A percentile compares a stretch with the other conserved stretches of the same genome.
Evolutionary conservation across 108 stramenopile species (phyloP).

Genomic region (Nannochloropsis salina): DNA sequence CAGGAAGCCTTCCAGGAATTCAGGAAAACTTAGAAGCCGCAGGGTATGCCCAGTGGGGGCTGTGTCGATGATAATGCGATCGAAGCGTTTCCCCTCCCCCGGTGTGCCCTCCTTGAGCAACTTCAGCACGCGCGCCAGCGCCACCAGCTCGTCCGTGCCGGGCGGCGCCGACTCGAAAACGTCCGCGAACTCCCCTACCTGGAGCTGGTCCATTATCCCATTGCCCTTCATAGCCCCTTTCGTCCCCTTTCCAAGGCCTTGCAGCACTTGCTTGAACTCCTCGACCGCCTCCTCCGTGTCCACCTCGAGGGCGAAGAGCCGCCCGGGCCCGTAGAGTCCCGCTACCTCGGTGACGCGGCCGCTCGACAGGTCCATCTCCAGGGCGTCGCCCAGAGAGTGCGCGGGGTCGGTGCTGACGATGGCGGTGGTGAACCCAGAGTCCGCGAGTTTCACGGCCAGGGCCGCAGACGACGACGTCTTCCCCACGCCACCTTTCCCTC

Average conservation of each 20-base stretch:
- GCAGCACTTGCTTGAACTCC: constrained; percentile 34
- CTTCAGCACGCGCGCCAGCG: constrained; percentile 42
- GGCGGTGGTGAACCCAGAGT: constrained; percentile 61
- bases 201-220: constrained; percentile 30
- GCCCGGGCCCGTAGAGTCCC: constrained; percentile 43
- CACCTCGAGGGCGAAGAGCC: constrained; percentile 71
- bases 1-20: constrained; percentile 47
- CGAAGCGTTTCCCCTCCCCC: constrained; percentile 56
- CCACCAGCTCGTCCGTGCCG: constrained; percentile 53
- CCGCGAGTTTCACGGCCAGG: constrained; percentile 70
- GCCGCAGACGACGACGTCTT: constrained; percentile 72
- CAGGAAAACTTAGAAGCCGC: constrained; percentile 66
- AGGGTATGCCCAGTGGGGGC: constrained; percentile 94
- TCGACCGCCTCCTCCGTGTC: constrained; percentile 65
- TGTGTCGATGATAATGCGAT: constrained; percentile 86
- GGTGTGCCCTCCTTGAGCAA: constrained; percentile 33
- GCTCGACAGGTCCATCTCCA: constrained; percentile 38
- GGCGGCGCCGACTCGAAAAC: constrained; percentile 51
- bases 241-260: not conserved
- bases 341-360: not conserved
- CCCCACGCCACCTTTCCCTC: constrained; percentile 54
- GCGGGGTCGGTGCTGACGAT: constrained; percentile 96
- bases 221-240: constrained; percentile 22
- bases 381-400: constrained; percentile 85
- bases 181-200: constrained; percentile 54